A percentile compares a stretch with the other conserved stretches of the same genome.
Conservation (phyloP, 164 flowering plant species). For the Aristolochia contorta region DNA sequence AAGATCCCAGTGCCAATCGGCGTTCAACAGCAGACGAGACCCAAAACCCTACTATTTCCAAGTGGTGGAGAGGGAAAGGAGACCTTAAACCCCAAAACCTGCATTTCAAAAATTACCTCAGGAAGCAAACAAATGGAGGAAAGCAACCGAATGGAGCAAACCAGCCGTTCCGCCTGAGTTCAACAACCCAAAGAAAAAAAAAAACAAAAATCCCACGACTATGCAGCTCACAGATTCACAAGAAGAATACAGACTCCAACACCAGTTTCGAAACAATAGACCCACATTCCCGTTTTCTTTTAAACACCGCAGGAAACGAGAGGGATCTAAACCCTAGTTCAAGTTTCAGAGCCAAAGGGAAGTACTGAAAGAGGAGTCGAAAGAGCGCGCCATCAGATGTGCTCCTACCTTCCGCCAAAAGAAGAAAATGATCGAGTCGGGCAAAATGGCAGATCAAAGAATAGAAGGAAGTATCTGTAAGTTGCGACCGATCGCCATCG, state of each 20-base stretch:
- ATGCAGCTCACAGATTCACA: neutral
- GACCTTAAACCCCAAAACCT: no score
- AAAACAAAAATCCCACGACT: neutral
- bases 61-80: no score
- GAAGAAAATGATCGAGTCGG: constrained; percentile 7
- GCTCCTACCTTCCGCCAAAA: constrained; percentile 5
- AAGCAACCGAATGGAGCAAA: no score
- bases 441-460: neutral
- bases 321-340: constrained; percentile 12
- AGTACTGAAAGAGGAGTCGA: neutral
- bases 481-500: constrained; percentile 6
- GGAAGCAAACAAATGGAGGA: no score
- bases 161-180: no score
- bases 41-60: no score
- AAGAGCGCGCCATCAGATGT: constrained; percentile 1
- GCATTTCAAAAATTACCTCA: no score
- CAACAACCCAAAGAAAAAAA: neutral
- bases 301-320: constrained; percentile 1
- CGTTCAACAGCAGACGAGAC: no score
- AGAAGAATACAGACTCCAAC: neutral
- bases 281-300: constrained; percentile 16
- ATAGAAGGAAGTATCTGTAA: neutral
- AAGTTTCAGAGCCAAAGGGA: neutral
- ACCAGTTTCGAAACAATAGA: neutral
- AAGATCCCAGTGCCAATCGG: no score